A percentile compares a stretch with the other conserved stretches of the same genome.
phyloP scores from a whole-genome alignment of 352 stramenopile species.

The Blastocystis sp. region DNA sequence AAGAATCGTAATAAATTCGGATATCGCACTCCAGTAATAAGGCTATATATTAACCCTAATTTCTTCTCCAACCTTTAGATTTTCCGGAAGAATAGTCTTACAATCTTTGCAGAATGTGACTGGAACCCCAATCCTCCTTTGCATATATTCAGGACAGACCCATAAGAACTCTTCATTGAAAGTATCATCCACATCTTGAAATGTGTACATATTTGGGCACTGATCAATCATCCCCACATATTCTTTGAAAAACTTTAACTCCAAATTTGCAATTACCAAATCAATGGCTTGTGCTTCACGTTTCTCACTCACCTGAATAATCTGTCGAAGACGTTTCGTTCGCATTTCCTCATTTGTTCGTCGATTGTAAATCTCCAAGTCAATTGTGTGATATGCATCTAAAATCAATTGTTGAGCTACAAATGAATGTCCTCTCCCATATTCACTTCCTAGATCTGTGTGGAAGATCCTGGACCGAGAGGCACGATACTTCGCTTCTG shows the following conservation, averaged over 20 bases:
- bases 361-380: conserved; percentile 16
- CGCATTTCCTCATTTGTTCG: conserved; percentile 14
- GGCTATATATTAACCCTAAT: background rate
- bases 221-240: background rate
- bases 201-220: background rate
- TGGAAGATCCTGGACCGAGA: background rate
- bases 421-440: background rate
- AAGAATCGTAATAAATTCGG: conserved; percentile 27
- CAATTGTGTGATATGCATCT: background rate
- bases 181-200: background rate
- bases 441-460: conserved; percentile 6
- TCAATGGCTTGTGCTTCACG: conserved; percentile 22
- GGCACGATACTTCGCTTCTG: background rate
- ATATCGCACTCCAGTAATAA: conserved; percentile 27
- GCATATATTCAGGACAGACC: background rate
- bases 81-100: conserved; percentile 7
- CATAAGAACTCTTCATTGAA: background rate
- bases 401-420: conserved; percentile 45
- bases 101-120: background rate
- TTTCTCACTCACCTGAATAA: background rate
- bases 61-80: background rate
- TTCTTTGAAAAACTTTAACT: background rate
- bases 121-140: background rate
- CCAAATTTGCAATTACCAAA: background rate
- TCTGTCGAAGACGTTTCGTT: conserved; percentile 13